Base-by-base conservation (phyloP, 2,329 filamentous ascomycete species). In the Calonectria pauciramosa region DNA sequence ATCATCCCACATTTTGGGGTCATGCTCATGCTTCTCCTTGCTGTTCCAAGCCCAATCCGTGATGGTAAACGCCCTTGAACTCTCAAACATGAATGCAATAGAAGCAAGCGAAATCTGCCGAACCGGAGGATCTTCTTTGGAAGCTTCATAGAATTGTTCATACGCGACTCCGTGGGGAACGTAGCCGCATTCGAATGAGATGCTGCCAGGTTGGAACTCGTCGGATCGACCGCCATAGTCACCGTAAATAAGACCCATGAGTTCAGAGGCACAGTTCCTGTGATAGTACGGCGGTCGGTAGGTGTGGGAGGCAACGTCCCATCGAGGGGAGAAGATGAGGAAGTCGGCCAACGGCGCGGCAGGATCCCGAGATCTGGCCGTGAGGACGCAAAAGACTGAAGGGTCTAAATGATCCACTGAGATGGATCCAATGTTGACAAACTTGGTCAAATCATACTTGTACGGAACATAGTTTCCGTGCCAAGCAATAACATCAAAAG, bases 401-500 rank as follows among this genome's bases (percentile, higher is more conserved):
- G 93, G 93, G 76, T 94, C 93, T 4, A 91, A 91, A 76, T 94
- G 93, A 80, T 94, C 92, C 7, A 80, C 79, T 0, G 79, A 79
- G 0, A 79, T 80, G 1, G 79, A 80, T 0, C 78, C 92, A 82
- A 91, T 83, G 84, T 89, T 89, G 88, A 93, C 81, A 86, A 93
- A 85, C 72, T 89, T 90, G 10, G 88, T 89, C 5, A 91, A 81
- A 66, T 89, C 89, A 79, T 91, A 91, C 81, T 91, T 91, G 83
- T 88, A 90, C 0, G 89, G 89, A 69, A 91, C 91, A 78, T 93
- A 93, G 67, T 90, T 92, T n/a, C 93, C 93, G 78, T 94, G 92
- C 93, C 93, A 94, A 2, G 92, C 93, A 0, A 94, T 91, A 1
- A 94, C 93, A 77, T 94, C 93, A 79, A 94, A 95, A 0, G 93